Conservation (phyloP, 2,329 filamentous ascomycete genomes). For the Fusarium avenaceum region DNA sequence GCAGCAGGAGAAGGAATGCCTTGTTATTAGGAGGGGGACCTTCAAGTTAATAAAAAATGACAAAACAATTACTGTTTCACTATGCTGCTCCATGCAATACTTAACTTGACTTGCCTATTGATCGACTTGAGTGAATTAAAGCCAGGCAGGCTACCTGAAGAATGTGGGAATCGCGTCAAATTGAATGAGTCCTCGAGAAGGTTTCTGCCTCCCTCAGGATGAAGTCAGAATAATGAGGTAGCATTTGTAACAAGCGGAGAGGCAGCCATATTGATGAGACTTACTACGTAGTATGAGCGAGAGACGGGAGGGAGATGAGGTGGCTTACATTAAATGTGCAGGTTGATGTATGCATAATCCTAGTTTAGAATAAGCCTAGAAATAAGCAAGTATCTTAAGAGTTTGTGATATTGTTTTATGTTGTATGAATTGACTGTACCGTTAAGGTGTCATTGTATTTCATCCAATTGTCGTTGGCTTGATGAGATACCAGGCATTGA, state of each 20-base stretch:
- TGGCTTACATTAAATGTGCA: slow-evolving; percentile 24
- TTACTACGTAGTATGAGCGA: background rate
- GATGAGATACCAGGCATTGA: background rate
- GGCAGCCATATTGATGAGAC: slow-evolving; percentile 14
- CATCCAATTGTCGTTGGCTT: background rate
- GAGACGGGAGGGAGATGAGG: slow-evolving; percentile 32
- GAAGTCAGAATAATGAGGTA: slow-evolving; percentile 21
- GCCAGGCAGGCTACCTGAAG: background rate
- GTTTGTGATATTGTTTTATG: background rate
- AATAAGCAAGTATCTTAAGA: slow-evolving; percentile 17
- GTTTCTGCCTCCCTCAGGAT: slow-evolving; percentile 39
- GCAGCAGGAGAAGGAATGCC: slow-evolving; percentile 26
- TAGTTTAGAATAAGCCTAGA: background rate
- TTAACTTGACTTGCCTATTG: background rate
- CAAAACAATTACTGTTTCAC: slow-evolving; percentile 28
- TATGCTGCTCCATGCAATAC: slow-evolving; percentile 3
- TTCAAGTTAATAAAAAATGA: slow-evolving; percentile 38
- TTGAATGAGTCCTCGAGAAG: background rate
- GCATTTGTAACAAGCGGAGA: slow-evolving; percentile 32
- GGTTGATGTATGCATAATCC: slow-evolving; percentile 9
- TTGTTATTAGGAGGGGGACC: slow-evolving; percentile 6
- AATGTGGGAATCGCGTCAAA: slow-evolving; percentile 20
- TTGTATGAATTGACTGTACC: background rate
- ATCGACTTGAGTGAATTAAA: background rate
- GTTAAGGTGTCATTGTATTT: background rate